Conservation (phyloP, 805 yeast genomes). For the Zygoascus bituminiphila region DNA sequence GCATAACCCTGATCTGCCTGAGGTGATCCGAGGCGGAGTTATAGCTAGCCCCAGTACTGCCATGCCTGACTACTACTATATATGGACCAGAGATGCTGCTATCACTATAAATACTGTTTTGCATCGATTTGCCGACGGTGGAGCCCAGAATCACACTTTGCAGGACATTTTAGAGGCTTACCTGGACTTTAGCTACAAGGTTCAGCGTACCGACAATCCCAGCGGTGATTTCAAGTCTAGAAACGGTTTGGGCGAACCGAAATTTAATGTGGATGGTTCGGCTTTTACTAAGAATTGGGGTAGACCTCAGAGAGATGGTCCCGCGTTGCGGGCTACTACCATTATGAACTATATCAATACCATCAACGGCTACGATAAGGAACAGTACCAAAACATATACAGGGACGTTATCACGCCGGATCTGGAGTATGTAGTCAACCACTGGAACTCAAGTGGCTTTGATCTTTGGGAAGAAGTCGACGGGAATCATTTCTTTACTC, state of each 20-base stretch:
- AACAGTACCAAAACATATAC: conserved; percentile 37
- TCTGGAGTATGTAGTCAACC: conserved; percentile 48
- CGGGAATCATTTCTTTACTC: conserved; percentile 71
- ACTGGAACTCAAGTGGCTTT: conserved; percentile 64
- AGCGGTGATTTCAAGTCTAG: conserved; percentile 47
- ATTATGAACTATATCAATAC: conserved; percentile 42
- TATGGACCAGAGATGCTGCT: conserved; percentile 89
- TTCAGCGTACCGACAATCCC: conserved; percentile 62
- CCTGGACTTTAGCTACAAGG: conserved; percentile 44
- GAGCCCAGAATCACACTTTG: conserved; percentile 21
- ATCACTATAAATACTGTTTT: conserved; percentile 53
- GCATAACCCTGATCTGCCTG: conserved; percentile 23
- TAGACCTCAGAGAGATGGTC: conserved; percentile 93
- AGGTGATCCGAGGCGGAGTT: conserved; percentile 59
- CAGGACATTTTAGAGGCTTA: conserved; percentile 45
- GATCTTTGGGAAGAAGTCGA: conserved; percentile 90
- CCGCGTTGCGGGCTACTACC: conserved; percentile 70
- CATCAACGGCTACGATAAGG: neutral
- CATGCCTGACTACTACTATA: conserved; percentile 75
- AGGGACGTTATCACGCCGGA: conserved; percentile 56
- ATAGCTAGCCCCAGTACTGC: conserved; percentile 74
- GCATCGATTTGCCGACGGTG: conserved; percentile 41
- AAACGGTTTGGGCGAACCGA: conserved; percentile 80
- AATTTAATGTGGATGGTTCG: conserved; percentile 59
- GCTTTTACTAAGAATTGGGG: conserved; percentile 75